Conservation (phyloP, 73 alveolate genomes). For the Diophrys appendiculata region DNA sequence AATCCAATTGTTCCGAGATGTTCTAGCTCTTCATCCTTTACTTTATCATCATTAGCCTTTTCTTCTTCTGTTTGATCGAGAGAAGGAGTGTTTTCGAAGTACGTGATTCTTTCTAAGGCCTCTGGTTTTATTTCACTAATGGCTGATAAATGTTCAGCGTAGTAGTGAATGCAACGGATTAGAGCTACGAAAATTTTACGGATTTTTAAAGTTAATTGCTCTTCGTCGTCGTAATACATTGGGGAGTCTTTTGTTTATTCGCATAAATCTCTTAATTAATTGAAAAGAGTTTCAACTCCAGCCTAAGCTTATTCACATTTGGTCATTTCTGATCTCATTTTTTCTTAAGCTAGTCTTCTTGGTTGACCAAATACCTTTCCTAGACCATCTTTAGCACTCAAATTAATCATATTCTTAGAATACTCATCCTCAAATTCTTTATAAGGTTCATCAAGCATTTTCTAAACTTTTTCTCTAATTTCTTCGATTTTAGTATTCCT, state of each 20-base stretch:
- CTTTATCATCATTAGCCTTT: conserved; percentile 71
- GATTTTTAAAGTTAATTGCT: conserved; percentile 66
- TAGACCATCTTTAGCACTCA: conserved; percentile 90
- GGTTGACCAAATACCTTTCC: conserved; percentile 94
- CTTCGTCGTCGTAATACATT: conserved; percentile 29
- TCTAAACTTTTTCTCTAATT: conserved; percentile 60
- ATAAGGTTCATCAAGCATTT: conserved; percentile 63
- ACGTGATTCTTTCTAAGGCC: conserved; percentile 59
- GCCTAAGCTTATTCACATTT: conserved; percentile 93
- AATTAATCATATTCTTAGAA: conserved; percentile 66
- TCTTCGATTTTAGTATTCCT: conserved; percentile 68
- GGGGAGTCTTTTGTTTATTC: not conserved
- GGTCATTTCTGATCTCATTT: conserved; percentile 85
- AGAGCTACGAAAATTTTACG: conserved; percentile 59
- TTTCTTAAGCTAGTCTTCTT: conserved; percentile 89
- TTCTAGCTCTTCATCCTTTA: conserved; percentile 78
- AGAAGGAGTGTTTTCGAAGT: conserved; percentile 63
- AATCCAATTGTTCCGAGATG: conserved; percentile 75
- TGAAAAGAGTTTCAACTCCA: conserved; percentile 74
- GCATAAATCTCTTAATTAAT: conserved; percentile 52
- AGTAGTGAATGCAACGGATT: conserved; percentile 73
- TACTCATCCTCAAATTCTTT: conserved; percentile 82
- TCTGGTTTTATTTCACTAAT: conserved; percentile 65
- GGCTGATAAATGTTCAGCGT: conserved; percentile 75
- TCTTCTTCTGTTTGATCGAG: conserved; percentile 72